Evolutionary conservation across 2,329 filamentous ascomycete species (phyloP), one percentile per base, ranked within the genome.

Genomic region (Penicillium polonicum): DNA sequence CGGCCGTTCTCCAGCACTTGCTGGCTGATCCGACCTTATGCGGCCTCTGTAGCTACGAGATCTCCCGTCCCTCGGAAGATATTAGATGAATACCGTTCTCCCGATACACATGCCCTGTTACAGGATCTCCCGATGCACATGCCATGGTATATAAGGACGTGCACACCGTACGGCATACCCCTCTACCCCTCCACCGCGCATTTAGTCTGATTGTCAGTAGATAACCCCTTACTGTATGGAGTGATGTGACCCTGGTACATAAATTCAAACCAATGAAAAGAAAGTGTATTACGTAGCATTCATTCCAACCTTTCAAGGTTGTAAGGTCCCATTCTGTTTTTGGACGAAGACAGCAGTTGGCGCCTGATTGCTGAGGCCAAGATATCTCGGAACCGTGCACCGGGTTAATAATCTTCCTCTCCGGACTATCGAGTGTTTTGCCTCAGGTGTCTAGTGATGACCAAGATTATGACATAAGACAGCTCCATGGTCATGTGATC

Each of bases 1-100:
- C 58, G 52, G 58, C 59, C 55, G 21, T 67, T 63, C 65, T 60
- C 64, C 62, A 62, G 58, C 60, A 62, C 64, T 66, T 62, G 64
- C 67, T 70, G 68, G 66, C 55, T 66, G 67, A 67, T 67, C 68
- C 64, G 61, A 66, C 64, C 67, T 59, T 63, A 61, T 66, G 61
- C 61, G 58, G 63, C 55, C 52, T 55, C 55, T 46, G 55, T 62
- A 52, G 58, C 57, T 71, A 70, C 73, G 73, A 75, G 67, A 73
- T 75, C 72, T 74, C 61, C 73, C 72, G 73, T 66, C 54, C 67
- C 68, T 74, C 73, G 73, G 72, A 63, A 68, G 61, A 63, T 44
- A 62, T 44, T 35, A 35, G 59, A 64, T 62, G 55, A 53, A 64
- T 64, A 48, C 41, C 2, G 15, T 51, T 38, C 23, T 51, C 33